Base-by-base conservation (phyloP, 2,329 filamentous ascomycete species). In the Neofusicoccum sp. region DNA sequence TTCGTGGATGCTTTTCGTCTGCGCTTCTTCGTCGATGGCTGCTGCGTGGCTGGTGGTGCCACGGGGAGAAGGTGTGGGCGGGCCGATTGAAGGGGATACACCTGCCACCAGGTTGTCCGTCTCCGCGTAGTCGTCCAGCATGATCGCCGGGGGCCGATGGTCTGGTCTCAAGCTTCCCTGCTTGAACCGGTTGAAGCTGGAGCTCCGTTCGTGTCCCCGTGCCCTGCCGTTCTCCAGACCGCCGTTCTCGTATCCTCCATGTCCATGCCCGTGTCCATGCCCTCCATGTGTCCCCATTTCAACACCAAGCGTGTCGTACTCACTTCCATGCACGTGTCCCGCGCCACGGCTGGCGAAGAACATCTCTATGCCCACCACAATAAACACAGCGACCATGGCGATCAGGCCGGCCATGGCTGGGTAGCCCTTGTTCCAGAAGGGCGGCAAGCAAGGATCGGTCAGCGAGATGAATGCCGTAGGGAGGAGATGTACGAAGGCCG, bases 321-420 rank as follows among this genome's bases (percentile, higher is more conserved):
- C 82, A 33, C 73, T 79, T 11, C 78, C 75, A 69, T 87, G 85
- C 49, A 81, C 79, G 69, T 87, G 85, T 14, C 79, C 79, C 7
- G 84, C 85, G 4, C 86, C 86, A 70, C 83, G 82, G 58, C 88
- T 89, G 0, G 91, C 92, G 66, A 98, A 87, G 72, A 92, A 91
- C 77, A 95, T 96, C 74, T 98, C 93, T 57, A 97, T 83, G 2
- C 86, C 84, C 6, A 96, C 90, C 3, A 97, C 92, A 3, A 89
- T 78, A 62, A 78, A 76, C 20, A 78, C 74, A 0, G 74, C 68
- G 3, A 66, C 66, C 74, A 76, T 76, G 48, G 73, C 73, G 53
- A 76, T 70, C 6, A 76, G 62, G 8, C 74, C 74, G 5, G 74
- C 71, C 71, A 75, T 75, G 54, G 74, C 71, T 60, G 73, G 63